Conservation (phyloP, 306 rosid species). For the Inga leiocalycina region DNA sequence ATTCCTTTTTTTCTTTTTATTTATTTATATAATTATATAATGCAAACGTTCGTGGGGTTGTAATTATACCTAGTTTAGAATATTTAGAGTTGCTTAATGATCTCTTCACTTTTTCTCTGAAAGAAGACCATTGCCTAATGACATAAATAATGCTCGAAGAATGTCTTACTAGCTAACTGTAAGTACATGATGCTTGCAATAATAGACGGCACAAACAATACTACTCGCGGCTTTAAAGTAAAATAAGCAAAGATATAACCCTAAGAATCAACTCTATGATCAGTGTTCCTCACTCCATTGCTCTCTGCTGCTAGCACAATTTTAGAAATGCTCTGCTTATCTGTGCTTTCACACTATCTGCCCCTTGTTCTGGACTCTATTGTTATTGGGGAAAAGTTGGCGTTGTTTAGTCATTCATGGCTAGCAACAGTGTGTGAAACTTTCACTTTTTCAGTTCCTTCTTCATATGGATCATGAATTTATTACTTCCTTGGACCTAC, state of each 20-base stretch:
- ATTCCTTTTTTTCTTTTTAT: too few species aligned
- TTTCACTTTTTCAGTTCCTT: slow-evolving; percentile 37
- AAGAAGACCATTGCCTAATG: slow-evolving; percentile 17
- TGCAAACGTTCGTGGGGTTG: not conserved
- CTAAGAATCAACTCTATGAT: slow-evolving; percentile 19
- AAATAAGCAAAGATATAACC: slow-evolving; percentile 24
- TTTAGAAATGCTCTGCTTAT: slow-evolving; percentile 11
- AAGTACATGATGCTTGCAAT: slow-evolving; percentile 2
- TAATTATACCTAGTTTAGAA: not conserved
- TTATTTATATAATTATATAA: too few species aligned
- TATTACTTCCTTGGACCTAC: slow-evolving; percentile 19
- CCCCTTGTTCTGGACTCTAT: slow-evolving; percentile 36
- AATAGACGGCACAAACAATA: too few species aligned
- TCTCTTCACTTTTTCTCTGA: not conserved
- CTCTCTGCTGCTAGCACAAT: slow-evolving; percentile 15
- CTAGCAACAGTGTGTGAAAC: slow-evolving; percentile 30
- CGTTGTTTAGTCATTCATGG: slow-evolving; percentile 42
- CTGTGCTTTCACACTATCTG: slow-evolving; percentile 36
- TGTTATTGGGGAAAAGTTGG: slow-evolving; percentile 30
- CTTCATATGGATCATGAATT: slow-evolving; percentile 20
- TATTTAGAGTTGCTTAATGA: slow-evolving; percentile 13
- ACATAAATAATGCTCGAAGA: slow-evolving; percentile 31
- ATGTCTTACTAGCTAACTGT: slow-evolving; percentile 12
- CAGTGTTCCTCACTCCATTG: slow-evolving; percentile 15
- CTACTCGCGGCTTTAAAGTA: too few species aligned